A percentile compares a stretch with the other conserved stretches of the same genome.
phyloP scores from a whole-genome alignment of 495 filamentous ascomycete genomes.

The Talaromyces nanjingensis region DNA sequence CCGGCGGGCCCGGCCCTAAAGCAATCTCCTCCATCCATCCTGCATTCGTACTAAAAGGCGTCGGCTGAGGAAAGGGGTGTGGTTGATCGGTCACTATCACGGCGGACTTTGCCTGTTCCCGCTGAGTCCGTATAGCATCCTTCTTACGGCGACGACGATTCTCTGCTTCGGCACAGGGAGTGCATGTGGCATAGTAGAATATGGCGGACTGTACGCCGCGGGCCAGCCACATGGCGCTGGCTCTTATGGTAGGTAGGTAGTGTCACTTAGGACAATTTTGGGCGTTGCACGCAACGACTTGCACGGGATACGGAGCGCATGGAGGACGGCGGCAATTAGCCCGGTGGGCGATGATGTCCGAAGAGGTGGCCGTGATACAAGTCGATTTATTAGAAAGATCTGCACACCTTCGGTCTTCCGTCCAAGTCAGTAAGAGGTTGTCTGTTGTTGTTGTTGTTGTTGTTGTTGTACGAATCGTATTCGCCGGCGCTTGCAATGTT shows the following conservation, averaged over 20 bases:
- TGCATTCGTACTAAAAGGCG: conserved; percentile 74
- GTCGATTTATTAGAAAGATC: neutral
- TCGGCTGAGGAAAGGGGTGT: conserved; percentile 67
- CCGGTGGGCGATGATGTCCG: neutral
- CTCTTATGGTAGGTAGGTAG: neutral
- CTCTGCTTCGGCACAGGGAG: conserved; percentile 62
- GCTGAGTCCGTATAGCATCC: conserved; percentile 53
- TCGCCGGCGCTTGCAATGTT: neutral
- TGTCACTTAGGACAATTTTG: conserved; percentile 4
- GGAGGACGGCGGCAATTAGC: conserved; percentile 5
- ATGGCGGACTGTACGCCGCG: conserved; percentile 67
- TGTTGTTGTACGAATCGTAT: neutral
- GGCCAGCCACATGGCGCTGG: conserved; percentile 43
- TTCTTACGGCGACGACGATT: conserved; percentile 59
- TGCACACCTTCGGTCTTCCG: neutral
- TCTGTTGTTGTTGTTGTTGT: neutral
- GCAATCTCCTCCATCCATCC: conserved; percentile 81
- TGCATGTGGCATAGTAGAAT: conserved; percentile 81
- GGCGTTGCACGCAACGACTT: conserved; percentile 11
- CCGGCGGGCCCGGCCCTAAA: conserved; percentile 67
- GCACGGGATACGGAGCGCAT: conserved; percentile 2
- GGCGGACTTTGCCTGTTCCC: conserved; percentile 47
- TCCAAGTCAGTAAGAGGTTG: neutral
- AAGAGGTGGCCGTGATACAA: neutral
- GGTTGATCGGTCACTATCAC: conserved; percentile 56